A percentile compares a stretch with the other conserved stretches of the same genome.
phyloP scores from a whole-genome alignment of 352 stramenopile species.

The Globisporangium spinosum region DNA sequence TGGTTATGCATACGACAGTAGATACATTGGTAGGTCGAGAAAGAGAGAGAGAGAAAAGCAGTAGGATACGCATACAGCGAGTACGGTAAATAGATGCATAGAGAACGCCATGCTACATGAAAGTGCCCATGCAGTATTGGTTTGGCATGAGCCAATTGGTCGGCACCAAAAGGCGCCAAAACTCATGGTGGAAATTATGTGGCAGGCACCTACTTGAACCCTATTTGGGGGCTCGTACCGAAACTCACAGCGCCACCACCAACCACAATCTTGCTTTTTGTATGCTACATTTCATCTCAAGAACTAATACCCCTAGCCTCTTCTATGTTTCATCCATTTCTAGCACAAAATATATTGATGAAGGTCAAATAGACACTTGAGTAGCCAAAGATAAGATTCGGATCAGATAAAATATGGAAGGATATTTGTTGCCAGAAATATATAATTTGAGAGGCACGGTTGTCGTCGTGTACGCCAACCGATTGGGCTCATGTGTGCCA shows the following conservation, averaged over 20 bases:
- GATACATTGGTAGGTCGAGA: neutral
- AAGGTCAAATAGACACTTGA: neutral
- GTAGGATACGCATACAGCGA: slow-evolving; percentile 1
- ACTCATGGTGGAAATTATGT: slow-evolving; percentile 9
- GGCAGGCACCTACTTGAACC: neutral
- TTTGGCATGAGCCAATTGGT: neutral
- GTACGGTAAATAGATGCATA: slow-evolving; percentile 9
- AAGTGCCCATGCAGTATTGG: neutral
- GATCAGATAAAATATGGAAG: neutral
- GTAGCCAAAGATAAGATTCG: neutral
- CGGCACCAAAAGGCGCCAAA: neutral
- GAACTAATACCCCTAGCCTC: slow-evolving; percentile 16
- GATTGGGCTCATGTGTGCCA: slow-evolving; percentile 51
- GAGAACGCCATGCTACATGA: slow-evolving; percentile 1
- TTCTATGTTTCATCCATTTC: neutral
- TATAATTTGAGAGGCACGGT: neutral
- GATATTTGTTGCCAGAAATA: neutral
- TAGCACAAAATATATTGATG: neutral
- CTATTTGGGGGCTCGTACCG: slow-evolving; percentile 2
- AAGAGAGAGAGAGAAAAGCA: neutral
- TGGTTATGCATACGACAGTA: neutral
- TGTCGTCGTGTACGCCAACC: slow-evolving; percentile 50
- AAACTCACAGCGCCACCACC: slow-evolving; percentile 16
- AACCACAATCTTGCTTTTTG: slow-evolving; percentile 22
- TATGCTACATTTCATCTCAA: slow-evolving; percentile 13